Evolutionary conservation across 2,329 filamentous ascomycete genomes (phyloP).

Genomic region (Phialocephala sp.): DNA sequence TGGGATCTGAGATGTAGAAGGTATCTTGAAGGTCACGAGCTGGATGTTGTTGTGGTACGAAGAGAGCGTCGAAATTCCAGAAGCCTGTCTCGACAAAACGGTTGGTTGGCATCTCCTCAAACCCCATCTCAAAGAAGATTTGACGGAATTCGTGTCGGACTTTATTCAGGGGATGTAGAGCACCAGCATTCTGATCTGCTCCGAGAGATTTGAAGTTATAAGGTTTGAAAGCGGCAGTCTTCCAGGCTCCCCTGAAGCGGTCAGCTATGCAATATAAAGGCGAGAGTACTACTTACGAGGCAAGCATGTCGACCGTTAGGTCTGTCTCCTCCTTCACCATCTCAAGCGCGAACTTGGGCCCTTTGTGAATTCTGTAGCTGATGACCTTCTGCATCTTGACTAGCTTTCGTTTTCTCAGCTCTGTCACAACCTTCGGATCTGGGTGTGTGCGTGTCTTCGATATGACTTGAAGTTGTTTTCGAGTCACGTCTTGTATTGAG

Average conservation of each 20-base stretch:
- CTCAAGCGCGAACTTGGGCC: slow-evolving; percentile 84
- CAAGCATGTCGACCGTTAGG: slow-evolving; percentile 90
- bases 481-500: slow-evolving; percentile 79
- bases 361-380: slow-evolving; percentile 83
- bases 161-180: slow-evolving; percentile 81
- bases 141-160: slow-evolving; percentile 94
- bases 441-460: slow-evolving; percentile 70
- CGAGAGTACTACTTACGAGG: slow-evolving; percentile 50
- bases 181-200: slow-evolving; percentile 64
- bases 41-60: slow-evolving; percentile 96
- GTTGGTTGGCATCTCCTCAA: slow-evolving; percentile 96
- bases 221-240: slow-evolving; percentile 85
- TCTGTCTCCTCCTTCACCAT: slow-evolving; percentile 95
- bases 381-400: slow-evolving; percentile 84
- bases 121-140: slow-evolving; percentile 99
- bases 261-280: slow-evolving; percentile 27
- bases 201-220: slow-evolving; percentile 77
- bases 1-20: slow-evolving; percentile 95
- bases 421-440: slow-evolving; percentile 77
- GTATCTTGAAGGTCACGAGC: slow-evolving; percentile 97
- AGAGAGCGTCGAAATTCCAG: slow-evolving; percentile 99
- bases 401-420: slow-evolving; percentile 92
- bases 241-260: slow-evolving; percentile 75
- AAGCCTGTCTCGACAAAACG: slow-evolving; percentile 95
- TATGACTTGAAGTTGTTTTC: slow-evolving; percentile 76